Conservation (phyloP, 345 rosid species). For the Salix dunnii region DNA sequence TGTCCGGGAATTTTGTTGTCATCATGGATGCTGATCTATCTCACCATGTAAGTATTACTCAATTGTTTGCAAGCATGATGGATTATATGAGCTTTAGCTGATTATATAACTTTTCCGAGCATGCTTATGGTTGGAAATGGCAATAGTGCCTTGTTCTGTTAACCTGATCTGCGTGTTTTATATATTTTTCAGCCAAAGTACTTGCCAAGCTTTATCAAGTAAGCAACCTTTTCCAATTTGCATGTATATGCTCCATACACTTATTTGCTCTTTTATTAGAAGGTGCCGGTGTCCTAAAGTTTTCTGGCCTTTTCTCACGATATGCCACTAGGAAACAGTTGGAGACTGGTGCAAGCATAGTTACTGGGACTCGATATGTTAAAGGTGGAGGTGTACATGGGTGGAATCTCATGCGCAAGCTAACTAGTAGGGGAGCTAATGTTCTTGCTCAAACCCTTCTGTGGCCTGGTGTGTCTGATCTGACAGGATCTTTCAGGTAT, state of each 20-base stretch:
- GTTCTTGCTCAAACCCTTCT: constrained; percentile 91
- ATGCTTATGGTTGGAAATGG: not conserved
- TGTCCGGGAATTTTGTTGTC: constrained; percentile 82
- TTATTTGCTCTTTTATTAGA: not conserved
- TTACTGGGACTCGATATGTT: constrained; percentile 89
- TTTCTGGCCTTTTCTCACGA: constrained; percentile 7
- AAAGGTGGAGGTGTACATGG: constrained; percentile 92
- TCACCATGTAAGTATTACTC: constrained; percentile 72
- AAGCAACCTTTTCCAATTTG: constrained; percentile 22
- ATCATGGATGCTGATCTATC: constrained; percentile 99
- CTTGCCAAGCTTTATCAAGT: constrained; percentile 90
- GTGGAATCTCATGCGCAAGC: constrained; percentile 96
- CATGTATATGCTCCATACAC: constrained; percentile 1
- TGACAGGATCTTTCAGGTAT: constrained; percentile 94
- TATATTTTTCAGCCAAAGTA: constrained; percentile 82
- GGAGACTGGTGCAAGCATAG: constrained; percentile 88
- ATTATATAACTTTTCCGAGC: not conserved
- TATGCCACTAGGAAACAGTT: constrained; percentile 61
- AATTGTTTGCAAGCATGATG: not conserved
- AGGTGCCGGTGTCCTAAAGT: not conserved
- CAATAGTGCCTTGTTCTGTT: not conserved
- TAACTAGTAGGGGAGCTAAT: constrained; percentile 97
- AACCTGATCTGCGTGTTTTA: constrained; percentile 5
- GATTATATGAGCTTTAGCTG: not conserved
- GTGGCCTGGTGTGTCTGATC: constrained; percentile 98